Base-by-base conservation (phyloP, 2,329 filamentous ascomycete species). In the Bipolaris bicolor region DNA sequence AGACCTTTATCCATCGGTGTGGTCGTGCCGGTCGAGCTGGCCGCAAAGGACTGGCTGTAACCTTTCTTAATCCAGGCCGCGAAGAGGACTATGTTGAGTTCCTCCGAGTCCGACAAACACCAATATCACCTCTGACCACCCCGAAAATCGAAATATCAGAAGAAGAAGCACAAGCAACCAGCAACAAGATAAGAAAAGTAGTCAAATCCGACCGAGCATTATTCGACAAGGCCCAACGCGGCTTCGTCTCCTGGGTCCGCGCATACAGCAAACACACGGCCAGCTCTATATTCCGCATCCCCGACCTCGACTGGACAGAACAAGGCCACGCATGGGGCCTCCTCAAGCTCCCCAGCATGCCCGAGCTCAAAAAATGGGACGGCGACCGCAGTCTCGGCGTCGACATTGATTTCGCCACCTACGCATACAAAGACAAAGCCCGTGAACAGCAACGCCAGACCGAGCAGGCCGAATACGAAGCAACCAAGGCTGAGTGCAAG, bases 41-140 rank as follows among this genome's bases (percentile, higher is more conserved):
- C 7, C 82, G 86, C 16, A 88, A 89, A 60, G 95, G 95, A 0
- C 79, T 97, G 18, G 92, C 92, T 13, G 86, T 98, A 1, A 88
- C 96, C 0, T 88, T 99, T 74, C 82, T 99, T 16, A 91, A 90
- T 7, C 90, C 91, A 0, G 92, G 92, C 1, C 61, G 87, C 16
- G 95, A 98, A 77, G 91, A 95, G 75, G 92, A 96, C 69, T 98
- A 97, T 70, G 83, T 97, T 1, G 85, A 88, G 1, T 98, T 97
- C 66, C 82, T 99, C 3, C 88, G 90, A 47, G 88, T 97, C 16
- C 88, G 93, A 18, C 91, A 96, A 75, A 97, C 93, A 0, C 93
- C 93, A 0, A 90, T 97, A 31, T 77, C 81, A 1, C 85, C 82
- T 0, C 82, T 95, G 2, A 78, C 80, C 0, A 80, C 82, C 3